Evolutionary conservation across 2,329 filamentous ascomycete genomes (phyloP), one percentile per base, ranked within the genome.

Genomic region (Verticillium nonalfalfae): DNA sequence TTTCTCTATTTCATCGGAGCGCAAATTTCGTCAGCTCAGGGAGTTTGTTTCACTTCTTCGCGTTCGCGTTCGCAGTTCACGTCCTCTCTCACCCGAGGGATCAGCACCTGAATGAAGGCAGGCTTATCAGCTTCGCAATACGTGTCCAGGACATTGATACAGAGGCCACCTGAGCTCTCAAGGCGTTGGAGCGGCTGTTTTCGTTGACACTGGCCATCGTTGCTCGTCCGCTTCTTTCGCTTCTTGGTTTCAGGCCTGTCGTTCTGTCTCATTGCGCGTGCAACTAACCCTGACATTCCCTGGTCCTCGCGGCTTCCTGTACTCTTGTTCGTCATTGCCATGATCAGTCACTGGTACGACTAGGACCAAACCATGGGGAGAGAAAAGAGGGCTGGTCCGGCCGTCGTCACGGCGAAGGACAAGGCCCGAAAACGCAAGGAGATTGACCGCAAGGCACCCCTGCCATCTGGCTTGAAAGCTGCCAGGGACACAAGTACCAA

Each of bases 401-500:
- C 60, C 50, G 63, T 45, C 55, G 11, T 26, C 21, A 58, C 59
- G 63, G 63, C 63, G 39, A 66, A 63, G 63, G 64, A 65, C n/a
- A 59, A 60, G 21, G 61, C 64, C 58, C 58, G 58, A 15, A 63
- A 60, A 40, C 60, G 60, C 7, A 61, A 35, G 45, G 54, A 62
- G 15, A 64, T 65, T 55, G 74, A 73, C 63, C 68, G 68, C 21
- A 69, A 69, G 57, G 72, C 71, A 39, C 72, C 74, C 61, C 66
- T 72, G 63, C 74, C 73, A 14, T 63, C 68, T 33, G 71, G 68
- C 57, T 70, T 79, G 59, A 72, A 75, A 58, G 75, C 76, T 56
- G 57, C 55, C 10, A 78, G 74, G 56, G 66, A 72, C 33, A 61
- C 79, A 39, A 82, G 79, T 63, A 73, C 79, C 54, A 85, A 85